Conservation (phyloP, 78 protist genomes). For the Speleostelium caveatum region DNA sequence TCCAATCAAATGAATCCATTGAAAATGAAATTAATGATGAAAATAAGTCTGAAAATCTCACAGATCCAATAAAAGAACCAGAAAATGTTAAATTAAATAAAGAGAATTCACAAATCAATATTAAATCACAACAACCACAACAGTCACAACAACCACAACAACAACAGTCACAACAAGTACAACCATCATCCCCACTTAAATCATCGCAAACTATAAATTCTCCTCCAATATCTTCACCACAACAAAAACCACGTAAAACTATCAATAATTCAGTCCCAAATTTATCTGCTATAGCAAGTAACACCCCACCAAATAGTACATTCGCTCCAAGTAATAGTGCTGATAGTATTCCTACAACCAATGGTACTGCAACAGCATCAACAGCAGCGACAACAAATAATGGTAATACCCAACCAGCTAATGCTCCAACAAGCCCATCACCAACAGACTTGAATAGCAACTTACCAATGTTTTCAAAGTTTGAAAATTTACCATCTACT, state of each 20-base stretch:
- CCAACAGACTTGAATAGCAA: constrained; percentile 5
- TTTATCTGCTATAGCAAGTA: not conserved
- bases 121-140: not conserved
- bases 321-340: not conserved
- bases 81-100: too few species aligned
- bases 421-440: constrained; percentile 12
- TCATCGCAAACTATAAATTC: constrained; percentile 41
- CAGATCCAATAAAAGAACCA: too few species aligned
- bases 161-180: not conserved
- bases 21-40: not conserved
- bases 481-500: constrained; percentile 2
- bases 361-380: not conserved
- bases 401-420: not conserved
- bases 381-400: not conserved
- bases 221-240: constrained; percentile 10
- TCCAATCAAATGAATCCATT: too few species aligned
- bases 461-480: not conserved
- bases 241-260: not conserved
- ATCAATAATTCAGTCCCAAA: not conserved
- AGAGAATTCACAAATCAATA: not conserved
- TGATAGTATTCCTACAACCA: not conserved
- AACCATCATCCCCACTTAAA: constrained; percentile 27
- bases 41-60: not conserved
- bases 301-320: not conserved
- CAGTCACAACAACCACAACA: not conserved